These are phyloP conservation scores for Fusarium neocosmosporiellum DNA, from an alignment of 2,329 filamentous ascomycete genomes.

Conservation along the genomic window DNA sequence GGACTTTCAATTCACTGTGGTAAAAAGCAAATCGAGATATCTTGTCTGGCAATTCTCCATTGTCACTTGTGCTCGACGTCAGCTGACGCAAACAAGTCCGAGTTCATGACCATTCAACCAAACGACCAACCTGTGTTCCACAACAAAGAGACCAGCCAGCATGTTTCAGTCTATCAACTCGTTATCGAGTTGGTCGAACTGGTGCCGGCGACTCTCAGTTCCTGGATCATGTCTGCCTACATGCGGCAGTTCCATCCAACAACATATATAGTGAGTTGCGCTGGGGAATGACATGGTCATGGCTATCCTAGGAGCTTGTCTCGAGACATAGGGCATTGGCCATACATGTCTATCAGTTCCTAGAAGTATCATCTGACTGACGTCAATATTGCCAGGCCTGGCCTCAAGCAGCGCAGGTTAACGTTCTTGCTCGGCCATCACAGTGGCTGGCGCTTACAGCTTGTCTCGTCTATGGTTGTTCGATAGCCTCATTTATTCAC, in stretches of 20 bases:
- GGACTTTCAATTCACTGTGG: not conserved
- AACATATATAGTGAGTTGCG: conserved; percentile 30
- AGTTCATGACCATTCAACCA: conserved; percentile 34
- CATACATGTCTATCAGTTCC: not conserved
- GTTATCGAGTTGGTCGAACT: conserved; percentile 35
- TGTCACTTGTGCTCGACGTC: not conserved
- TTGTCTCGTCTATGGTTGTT: conserved; percentile 41
- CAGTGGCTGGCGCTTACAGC: conserved; percentile 37
- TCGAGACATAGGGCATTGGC: not conserved
- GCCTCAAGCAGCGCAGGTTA: conserved; percentile 19
- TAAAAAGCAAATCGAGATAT: not conserved
- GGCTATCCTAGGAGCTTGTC: not conserved
- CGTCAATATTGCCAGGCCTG: conserved; percentile 27
- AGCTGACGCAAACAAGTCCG: conserved; percentile 8
- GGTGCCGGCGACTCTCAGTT: conserved; percentile 35
- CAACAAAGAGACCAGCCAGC: conserved; percentile 8
- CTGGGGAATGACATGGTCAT: not conserved
- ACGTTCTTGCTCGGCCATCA: conserved; percentile 21
- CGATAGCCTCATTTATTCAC: conserved; percentile 38
- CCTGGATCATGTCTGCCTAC: conserved; percentile 36
- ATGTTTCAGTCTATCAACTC: conserved; percentile 23
- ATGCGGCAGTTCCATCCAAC: conserved; percentile 29
- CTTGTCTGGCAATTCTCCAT: not conserved
- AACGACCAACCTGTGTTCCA: conserved; percentile 4
- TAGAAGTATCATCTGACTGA: conserved; percentile 23